phyloP scores from a whole-genome alignment of 2,329 filamentous ascomycete genomes.

The Aspergillus sp. region DNA sequence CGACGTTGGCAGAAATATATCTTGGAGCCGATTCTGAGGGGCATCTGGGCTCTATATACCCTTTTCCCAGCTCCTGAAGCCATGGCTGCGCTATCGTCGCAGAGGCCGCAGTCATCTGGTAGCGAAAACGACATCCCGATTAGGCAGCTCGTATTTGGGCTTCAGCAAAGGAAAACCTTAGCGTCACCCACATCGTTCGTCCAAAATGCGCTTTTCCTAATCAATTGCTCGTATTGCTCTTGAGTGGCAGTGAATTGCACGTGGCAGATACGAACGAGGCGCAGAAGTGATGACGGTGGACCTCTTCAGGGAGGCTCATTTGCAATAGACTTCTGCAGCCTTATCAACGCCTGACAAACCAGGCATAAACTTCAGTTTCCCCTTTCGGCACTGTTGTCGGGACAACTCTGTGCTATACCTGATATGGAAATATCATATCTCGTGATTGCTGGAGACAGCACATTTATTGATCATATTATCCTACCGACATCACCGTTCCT shows the following conservation, averaged over 20 bases:
- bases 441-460: constrained; percentile 9
- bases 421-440: constrained; percentile 12
- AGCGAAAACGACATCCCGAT: constrained; percentile 25
- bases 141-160: constrained; percentile 13
- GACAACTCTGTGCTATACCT: constrained; percentile 16
- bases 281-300: not conserved
- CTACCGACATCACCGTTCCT: constrained; percentile 1
- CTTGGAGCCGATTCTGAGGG: not conserved
- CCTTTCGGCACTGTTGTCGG: constrained; percentile 15
- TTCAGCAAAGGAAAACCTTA: not conserved
- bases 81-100: not conserved
- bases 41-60: not conserved
- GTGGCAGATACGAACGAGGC: not conserved
- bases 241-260: not conserved
- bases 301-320: not conserved
- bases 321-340: not conserved
- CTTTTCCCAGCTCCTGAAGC: not conserved
- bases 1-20: not conserved
- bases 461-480: constrained; percentile 7
- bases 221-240: not conserved
- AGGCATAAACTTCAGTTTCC: constrained; percentile 7
- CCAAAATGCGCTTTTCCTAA: not conserved
- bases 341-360: constrained; percentile 5
- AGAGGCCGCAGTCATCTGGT: not conserved
- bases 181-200: not conserved